A percentile compares a stretch with the other conserved stretches of the same genome.
Conservation (phyloP, 768 basidiomycete genomes). For the Leccinellum albellum region DNA sequence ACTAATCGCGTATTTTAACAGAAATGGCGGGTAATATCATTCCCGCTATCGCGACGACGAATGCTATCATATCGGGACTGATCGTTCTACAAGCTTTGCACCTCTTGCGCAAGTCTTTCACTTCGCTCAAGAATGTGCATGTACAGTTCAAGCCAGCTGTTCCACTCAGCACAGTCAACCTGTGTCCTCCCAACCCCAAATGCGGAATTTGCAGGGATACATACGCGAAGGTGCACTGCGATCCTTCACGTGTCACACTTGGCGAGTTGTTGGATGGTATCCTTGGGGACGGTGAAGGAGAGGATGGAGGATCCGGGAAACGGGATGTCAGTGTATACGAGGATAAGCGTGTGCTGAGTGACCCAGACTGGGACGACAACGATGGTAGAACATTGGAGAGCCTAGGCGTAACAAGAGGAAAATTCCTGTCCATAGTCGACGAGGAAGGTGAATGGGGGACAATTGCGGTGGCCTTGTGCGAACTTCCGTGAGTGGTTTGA, state of each 20-base stretch:
- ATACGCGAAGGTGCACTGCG: conserved; percentile 72
- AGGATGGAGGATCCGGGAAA: conserved; percentile 32
- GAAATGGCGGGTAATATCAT: conserved; percentile 99
- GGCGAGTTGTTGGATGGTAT: conserved; percentile 69
- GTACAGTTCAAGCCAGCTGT: conserved; percentile 73
- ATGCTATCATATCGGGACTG: conserved; percentile 92
- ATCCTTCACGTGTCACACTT: conserved; percentile 64
- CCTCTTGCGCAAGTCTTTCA: conserved; percentile 64
- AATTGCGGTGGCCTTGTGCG: conserved; percentile 64
- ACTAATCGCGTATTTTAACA: conserved; percentile 28
- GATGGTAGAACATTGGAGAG: conserved; percentile 74
- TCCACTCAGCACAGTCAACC: conserved; percentile 67
- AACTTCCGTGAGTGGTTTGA: conserved; percentile 59
- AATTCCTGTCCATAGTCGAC: conserved; percentile 85
- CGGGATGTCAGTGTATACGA: conserved; percentile 82
- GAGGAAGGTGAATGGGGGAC: conserved; percentile 78
- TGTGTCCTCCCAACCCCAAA: conserved; percentile 65
- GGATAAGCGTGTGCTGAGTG: conserved; percentile 80
- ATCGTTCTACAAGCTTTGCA: conserved; percentile 92
- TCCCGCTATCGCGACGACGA: conserved; percentile 98
- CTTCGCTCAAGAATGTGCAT: conserved; percentile 69
- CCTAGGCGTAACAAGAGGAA: conserved; percentile 74
- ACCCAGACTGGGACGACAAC: conserved; percentile 95
- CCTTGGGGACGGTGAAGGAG: conserved; percentile 47
- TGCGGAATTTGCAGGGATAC: conserved; percentile 88